phyloP scores from a whole-genome alignment of 2,329 filamentous ascomycete genomes.

The Venturia asperata region DNA sequence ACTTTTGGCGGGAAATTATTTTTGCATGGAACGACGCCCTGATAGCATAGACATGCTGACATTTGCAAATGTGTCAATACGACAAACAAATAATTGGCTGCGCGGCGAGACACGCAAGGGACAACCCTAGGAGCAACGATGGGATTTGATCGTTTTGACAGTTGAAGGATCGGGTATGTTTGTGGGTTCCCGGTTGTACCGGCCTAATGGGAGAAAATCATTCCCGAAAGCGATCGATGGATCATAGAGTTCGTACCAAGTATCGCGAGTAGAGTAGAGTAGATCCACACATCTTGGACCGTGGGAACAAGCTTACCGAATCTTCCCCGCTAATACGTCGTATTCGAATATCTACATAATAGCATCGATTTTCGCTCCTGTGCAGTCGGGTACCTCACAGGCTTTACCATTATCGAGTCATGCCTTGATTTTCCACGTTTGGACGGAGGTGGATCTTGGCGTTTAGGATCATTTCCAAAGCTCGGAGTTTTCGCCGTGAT shows the following conservation, averaged over 20 bases:
- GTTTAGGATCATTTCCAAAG: not conserved
- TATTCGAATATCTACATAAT: not conserved
- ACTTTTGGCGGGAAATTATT: not conserved
- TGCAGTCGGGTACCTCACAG: not conserved
- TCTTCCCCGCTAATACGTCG: not conserved
- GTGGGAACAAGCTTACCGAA: not conserved
- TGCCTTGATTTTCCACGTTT: not conserved
- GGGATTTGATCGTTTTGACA: not conserved
- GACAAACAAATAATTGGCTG: not conserved
- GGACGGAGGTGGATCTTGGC: not conserved
- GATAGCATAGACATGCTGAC: not conserved
- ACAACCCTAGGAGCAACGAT: not conserved
- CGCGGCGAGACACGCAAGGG: not conserved
- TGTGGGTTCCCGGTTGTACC: not conserved
- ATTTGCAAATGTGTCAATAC: not conserved
- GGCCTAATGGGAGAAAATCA: not conserved
- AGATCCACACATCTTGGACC: too few relatives aligned
- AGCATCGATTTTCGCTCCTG: not conserved
- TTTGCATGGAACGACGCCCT: not conserved
- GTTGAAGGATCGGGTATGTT: not conserved
- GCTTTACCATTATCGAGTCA: not conserved
- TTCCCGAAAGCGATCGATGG: constrained; percentile 2
- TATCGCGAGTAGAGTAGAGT: not conserved
- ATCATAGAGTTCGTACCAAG: not conserved
- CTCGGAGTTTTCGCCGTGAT: constrained; percentile 7